Percentiles rank a stretch among this genome's conserved stretches.
Evolutionary conservation across 2,329 filamentous ascomycete genomes (phyloP).

Genomic region (Venturia aucupariae): DNA sequence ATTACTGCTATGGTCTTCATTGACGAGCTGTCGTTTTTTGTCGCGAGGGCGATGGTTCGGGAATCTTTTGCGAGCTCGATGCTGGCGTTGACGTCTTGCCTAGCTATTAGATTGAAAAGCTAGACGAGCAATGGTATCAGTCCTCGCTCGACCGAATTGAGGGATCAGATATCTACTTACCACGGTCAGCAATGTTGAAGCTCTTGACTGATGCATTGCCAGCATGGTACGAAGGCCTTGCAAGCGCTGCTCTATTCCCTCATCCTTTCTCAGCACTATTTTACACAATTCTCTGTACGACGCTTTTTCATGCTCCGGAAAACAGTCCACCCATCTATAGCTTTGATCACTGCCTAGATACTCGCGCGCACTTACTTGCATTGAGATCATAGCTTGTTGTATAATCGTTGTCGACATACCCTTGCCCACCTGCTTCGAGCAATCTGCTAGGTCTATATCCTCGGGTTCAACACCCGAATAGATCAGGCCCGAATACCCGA

Average conservation of each 20-base stretch:
- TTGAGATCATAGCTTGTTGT: background rate
- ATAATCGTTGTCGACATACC: background rate
- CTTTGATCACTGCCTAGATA: background rate
- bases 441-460: background rate
- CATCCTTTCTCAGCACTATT: background rate
- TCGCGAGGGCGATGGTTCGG: background rate
- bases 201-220: background rate
- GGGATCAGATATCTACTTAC: background rate
- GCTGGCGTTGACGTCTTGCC: background rate
- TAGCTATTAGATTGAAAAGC: slow-evolving; percentile 7
- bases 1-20: slow-evolving; percentile 16
- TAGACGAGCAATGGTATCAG: background rate
- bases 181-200: background rate
- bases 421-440: background rate
- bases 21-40: slow-evolving; percentile 13
- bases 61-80: slow-evolving; percentile 5
- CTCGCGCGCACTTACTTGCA: background rate
- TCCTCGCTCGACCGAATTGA: background rate
- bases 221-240: background rate
- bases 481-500: too few species aligned
- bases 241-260: background rate
- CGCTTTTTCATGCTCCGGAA: background rate
- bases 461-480: background rate
- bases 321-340: background rate
- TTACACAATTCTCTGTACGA: background rate